Evolutionary conservation across 2,329 filamentous ascomycete genomes (phyloP), one percentile per base, ranked within the genome.

Genomic region (Trichoderma breve): DNA sequence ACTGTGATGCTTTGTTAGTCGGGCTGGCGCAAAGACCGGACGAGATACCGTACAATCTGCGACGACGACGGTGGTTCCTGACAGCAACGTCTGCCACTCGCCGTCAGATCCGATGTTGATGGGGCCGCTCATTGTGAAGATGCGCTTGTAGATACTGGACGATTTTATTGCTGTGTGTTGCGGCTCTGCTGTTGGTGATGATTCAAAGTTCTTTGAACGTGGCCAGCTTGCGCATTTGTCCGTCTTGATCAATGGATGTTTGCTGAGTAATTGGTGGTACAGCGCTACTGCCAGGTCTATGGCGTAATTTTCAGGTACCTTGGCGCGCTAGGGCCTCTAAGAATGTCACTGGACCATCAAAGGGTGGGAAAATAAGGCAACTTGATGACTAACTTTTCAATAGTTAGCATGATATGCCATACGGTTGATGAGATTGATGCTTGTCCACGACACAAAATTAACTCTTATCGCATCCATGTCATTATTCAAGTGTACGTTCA

Each of bases 11-110:
- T 53, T 67, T 73, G 75, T 80, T 79, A 81, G 77, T 75, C 71
- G 66, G 26, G 51, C 30, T 34, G 62, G 67, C 24, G 26, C 68
- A 69, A 53, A 39, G 36, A 53, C 51, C 60, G 63, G 65, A 55
- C 72, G 34, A 47, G 18, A 26, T 11, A 69, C 90, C 18, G 83
- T 88, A 97, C 94, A 98, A 84, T 98, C 96, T 77, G 94, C 89
- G 73, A 99, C 88, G 71, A 98, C 93, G 73, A 98, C 89, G 77
- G 89, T 90, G 71, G 92, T 94, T 67, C 90, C 90, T 70, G 87
- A 87, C 62, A 97, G 86, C 69, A 95, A 85, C 74, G 88, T 87
- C 78, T 88, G 88, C 85, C 95, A 96, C 82, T 97, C 90, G 76
- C 86, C 84, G 15, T 87, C 82, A 1, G 92, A 95, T 73, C 84